Percentiles rank a stretch among this genome's conserved stretches.
These are phyloP conservation scores for Scytalidium sp. DNA, from an alignment of 2,329 filamentous ascomycete genomes.

Conservation along the genomic window DNA sequence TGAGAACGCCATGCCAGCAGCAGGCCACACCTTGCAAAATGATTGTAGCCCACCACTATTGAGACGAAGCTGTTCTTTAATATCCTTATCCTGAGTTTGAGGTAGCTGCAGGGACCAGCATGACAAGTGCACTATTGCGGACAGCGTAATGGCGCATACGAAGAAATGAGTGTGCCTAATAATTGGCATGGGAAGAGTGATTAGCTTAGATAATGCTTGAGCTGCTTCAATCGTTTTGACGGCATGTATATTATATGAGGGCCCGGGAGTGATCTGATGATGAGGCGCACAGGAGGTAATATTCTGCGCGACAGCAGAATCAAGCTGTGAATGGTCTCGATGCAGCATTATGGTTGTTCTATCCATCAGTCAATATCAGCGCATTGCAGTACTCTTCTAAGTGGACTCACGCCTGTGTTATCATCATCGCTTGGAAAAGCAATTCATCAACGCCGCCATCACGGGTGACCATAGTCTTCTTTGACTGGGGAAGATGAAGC, in stretches of 20 bases:
- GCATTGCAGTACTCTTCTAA: slow-evolving; percentile 8
- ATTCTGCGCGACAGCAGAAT: slow-evolving; percentile 52
- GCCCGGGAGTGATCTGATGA: slow-evolving; percentile 20
- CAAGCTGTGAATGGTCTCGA: slow-evolving; percentile 74
- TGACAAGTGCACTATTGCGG: slow-evolving; percentile 77
- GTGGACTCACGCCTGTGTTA: slow-evolving; percentile 45
- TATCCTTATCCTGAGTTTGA: slow-evolving; percentile 53
- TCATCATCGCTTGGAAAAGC: slow-evolving; percentile 89
- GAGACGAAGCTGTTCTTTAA: slow-evolving; percentile 73
- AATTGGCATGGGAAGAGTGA: slow-evolving; percentile 70
- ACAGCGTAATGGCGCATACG: slow-evolving; percentile 74
- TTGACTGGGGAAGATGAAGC: slow-evolving; percentile 71
- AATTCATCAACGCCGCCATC: slow-evolving; percentile 79
- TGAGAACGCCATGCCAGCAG: slow-evolving; percentile 59
- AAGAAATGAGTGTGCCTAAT: slow-evolving; percentile 80
- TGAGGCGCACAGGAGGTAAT: slow-evolving; percentile 66
- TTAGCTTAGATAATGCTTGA: slow-evolving; percentile 70
- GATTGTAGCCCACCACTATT: slow-evolving; percentile 48
- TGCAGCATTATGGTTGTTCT: slow-evolving; percentile 72
- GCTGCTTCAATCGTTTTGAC: slow-evolving; percentile 79
- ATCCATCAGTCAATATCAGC: slow-evolving; percentile 3
- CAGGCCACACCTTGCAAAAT: slow-evolving; percentile 25
- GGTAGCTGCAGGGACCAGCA: slow-evolving; percentile 57
- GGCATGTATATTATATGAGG: slow-evolving; percentile 52
- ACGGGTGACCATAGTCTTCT: slow-evolving; percentile 65